phyloP scores from a whole-genome alignment of 345 rosid genomes.

The Pistacia atlantica region DNA sequence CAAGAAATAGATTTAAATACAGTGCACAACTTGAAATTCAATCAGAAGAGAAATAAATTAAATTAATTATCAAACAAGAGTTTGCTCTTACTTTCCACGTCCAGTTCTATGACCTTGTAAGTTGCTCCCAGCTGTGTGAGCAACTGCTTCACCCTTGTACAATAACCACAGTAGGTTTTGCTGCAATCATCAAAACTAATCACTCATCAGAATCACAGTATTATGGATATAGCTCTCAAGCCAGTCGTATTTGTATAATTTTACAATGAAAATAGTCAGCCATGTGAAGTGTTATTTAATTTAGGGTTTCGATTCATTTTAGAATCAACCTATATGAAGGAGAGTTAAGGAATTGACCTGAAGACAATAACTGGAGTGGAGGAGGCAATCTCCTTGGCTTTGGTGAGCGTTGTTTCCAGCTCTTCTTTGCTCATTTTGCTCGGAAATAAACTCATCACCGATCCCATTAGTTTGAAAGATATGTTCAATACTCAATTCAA shows the following conservation, averaged over 20 bases:
- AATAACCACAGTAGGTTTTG: constrained; percentile 68
- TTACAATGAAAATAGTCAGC: background rate
- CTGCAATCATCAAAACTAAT: constrained; percentile 34
- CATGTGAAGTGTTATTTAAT: background rate
- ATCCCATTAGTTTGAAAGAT: constrained; percentile 27
- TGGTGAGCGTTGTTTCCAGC: constrained; percentile 42
- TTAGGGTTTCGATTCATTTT: too few relatives aligned
- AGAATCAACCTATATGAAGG: too few relatives aligned
- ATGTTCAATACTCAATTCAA: too few relatives aligned
- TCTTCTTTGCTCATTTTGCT: constrained; percentile 44
- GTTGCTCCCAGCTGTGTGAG: constrained; percentile 51
- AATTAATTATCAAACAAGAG: background rate
- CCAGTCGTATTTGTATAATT: background rate
- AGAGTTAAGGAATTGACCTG: constrained; percentile 36
- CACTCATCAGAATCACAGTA: background rate
- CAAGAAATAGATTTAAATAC: too few relatives aligned
- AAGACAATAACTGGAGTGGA: constrained; percentile 68
- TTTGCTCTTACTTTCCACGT: constrained; percentile 40
- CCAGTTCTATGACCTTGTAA: constrained; percentile 50
- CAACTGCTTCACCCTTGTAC: constrained; percentile 61
- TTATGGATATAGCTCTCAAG: too few relatives aligned
- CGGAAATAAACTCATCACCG: constrained; percentile 36
- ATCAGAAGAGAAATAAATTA: background rate
- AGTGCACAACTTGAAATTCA: background rate
- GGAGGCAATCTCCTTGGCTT: constrained; percentile 58